Conservation (phyloP, 75 land plant species). For the Gnetum montanum region DNA sequence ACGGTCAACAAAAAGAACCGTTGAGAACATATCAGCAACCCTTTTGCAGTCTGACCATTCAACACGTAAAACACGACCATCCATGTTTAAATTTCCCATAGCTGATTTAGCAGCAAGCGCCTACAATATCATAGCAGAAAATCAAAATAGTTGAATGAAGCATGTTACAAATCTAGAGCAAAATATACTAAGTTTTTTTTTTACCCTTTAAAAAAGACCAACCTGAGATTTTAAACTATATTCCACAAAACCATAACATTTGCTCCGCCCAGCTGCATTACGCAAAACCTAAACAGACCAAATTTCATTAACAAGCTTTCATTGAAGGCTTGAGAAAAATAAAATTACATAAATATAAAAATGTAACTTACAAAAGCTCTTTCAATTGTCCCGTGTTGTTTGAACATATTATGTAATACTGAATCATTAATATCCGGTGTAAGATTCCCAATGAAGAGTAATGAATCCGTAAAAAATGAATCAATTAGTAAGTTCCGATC, state of each 20-base stretch:
- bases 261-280: constrained; percentile 16
- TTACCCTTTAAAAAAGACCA: neutral
- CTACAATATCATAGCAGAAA: neutral
- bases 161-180: neutral
- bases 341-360: neutral
- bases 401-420: constrained; percentile 10
- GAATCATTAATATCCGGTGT: constrained; percentile 21
- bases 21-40: constrained; percentile 16
- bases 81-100: constrained; percentile 24
- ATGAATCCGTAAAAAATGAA: constrained; percentile 19
- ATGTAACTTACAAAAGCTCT: constrained; percentile 16
- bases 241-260: constrained; percentile 25
- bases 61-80: constrained; percentile 14
- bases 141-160: neutral
- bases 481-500: constrained; percentile 13
- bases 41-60: constrained; percentile 19
- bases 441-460: constrained; percentile 20
- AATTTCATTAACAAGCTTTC: neutral
- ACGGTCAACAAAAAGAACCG: constrained; percentile 21
- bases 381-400: constrained; percentile 18
- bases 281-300: constrained; percentile 9
- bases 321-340: neutral
- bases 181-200: too few species aligned
- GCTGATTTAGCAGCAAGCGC: constrained; percentile 10
- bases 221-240: constrained; percentile 26